Base-by-base conservation (phyloP, 352 stramenopile species). In the Albugo candida region DNA sequence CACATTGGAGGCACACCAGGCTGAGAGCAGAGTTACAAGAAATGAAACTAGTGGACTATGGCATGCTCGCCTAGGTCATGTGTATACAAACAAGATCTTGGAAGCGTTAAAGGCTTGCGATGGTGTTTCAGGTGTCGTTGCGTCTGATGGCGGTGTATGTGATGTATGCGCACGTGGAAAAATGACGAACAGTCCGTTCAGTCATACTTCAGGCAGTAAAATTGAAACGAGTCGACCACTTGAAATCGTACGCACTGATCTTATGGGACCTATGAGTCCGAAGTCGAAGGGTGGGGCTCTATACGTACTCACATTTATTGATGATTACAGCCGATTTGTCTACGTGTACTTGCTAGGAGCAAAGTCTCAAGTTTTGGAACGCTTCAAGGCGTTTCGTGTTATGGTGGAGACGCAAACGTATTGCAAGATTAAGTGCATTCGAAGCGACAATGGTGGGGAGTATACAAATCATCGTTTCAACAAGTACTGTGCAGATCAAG, bases 371-470 rank as follows among this genome's bases (percentile, higher is more conserved):
- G 51, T 56, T 6, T 13, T 52, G 14, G 19, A 55, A 1, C 11
- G 17, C 2, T 51, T 62, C 19, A 34, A 27, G 16, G 16, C 45
- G 48, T 62, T 41, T n/a, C 46, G 40, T 6, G 37, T 36, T 3
- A 37, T 49, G 14, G 5, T 53, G 5, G 52, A 57, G 31, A 56
- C 18, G 2, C 47, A 55, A 20, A 47, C 27, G 1, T 20, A 34
- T 19, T 20, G 27, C 13, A 43, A 35, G 13, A 35, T 63, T 24
- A 48, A 58, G 21, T 52, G 36, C 5, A 13, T 65, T 6, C 37
- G 46, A 17, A 51, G 46, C 21, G 47, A 65, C 13, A 63, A 58
- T 36, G 58, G 58, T 6, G 48, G 45, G 1, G 51, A 60, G 46
- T 63, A 59, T 38, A 55, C 19, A n/a, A 47, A 35, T 17, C 42